Conservation (phyloP, 768 basidiomycete genomes). For the Tricholoma hemisulphureum region DNA sequence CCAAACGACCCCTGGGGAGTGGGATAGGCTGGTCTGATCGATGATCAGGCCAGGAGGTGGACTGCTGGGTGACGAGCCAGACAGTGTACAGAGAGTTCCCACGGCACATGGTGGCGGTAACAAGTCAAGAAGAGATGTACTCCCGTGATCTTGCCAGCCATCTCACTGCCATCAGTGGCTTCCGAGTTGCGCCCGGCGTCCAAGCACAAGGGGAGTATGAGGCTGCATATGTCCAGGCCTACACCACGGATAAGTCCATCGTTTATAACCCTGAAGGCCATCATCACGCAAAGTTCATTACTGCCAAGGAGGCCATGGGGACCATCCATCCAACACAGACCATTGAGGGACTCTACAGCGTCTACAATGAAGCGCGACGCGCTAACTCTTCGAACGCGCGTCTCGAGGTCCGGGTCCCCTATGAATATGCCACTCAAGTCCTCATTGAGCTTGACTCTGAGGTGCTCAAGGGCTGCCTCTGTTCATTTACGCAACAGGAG, state of each 20-base stretch:
- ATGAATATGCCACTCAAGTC: neutral
- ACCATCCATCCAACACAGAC: neutral
- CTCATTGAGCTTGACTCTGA: neutral
- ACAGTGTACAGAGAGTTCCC: too few species aligned
- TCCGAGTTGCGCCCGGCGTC: constrained; percentile 9
- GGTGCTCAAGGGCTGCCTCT: neutral
- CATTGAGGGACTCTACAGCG: constrained; percentile 2
- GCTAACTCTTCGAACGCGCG: constrained; percentile 9
- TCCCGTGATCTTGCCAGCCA: constrained; percentile 13
- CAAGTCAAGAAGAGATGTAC: too few species aligned
- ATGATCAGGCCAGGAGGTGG: too few species aligned
- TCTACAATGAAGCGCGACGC: neutral
- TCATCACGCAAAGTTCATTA: constrained; percentile 13
- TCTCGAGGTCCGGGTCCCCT: constrained; percentile 12
- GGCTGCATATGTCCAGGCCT: constrained; percentile 13
- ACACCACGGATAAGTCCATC: constrained; percentile 18
- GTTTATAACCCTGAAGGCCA: constrained; percentile 4
- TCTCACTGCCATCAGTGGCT: constrained; percentile 13
- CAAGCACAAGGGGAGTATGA: constrained; percentile 5
- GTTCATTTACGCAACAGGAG: constrained; percentile 3
- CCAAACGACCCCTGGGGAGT: too few species aligned
- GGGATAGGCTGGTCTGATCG: too few species aligned
- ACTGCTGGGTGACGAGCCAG: too few species aligned
- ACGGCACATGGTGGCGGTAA: too few species aligned
- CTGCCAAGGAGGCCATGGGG: constrained; percentile 13